Evolutionary conservation across 2,329 filamentous ascomycete species (phyloP).

Genomic region (Colletotrichum coccodes): DNA sequence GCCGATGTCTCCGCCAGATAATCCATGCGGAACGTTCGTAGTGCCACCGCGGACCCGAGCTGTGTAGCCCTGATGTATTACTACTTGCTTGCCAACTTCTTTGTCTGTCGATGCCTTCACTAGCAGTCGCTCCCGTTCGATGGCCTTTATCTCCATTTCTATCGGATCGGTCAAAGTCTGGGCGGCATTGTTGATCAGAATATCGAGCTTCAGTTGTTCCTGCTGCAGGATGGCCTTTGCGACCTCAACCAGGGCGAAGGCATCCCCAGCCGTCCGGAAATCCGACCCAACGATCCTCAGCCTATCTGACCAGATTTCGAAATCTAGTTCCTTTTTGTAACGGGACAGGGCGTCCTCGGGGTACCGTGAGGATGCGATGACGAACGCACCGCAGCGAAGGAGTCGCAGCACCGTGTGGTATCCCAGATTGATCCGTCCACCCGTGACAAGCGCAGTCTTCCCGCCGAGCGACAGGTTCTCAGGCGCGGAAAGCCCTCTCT

Average conservation of each 20-base stretch:
- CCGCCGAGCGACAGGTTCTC: constrained; percentile 38
- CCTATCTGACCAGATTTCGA: constrained; percentile 33
- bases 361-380: constrained; percentile 48
- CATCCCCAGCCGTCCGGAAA: constrained; percentile 44
- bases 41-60: not conserved
- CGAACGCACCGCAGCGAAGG: constrained; percentile 45
- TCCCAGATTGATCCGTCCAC: constrained; percentile 47
- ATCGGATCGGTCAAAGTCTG: constrained; percentile 49
- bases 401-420: constrained; percentile 45
- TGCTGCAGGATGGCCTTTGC: constrained; percentile 35
- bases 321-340: constrained; percentile 38
- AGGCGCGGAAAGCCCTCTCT: constrained; percentile 40
- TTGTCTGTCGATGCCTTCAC: not conserved
- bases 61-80: not conserved
- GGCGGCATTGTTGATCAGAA: constrained; percentile 51
- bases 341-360: constrained; percentile 44
- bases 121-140: constrained; percentile 35
- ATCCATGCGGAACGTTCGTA: not conserved
- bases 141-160: constrained; percentile 40
- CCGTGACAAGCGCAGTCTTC: constrained; percentile 46
- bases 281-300: constrained; percentile 44
- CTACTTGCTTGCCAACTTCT: not conserved
- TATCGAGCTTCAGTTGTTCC: constrained; percentile 37
- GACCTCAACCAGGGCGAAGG: constrained; percentile 40
- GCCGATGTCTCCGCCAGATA: too few species aligned